Evolutionary conservation across 2,329 filamentous ascomycete genomes (phyloP), one percentile per base, ranked within the genome.

Genomic region (Ophiognomonia clavigignenti-juglandacearum): DNA sequence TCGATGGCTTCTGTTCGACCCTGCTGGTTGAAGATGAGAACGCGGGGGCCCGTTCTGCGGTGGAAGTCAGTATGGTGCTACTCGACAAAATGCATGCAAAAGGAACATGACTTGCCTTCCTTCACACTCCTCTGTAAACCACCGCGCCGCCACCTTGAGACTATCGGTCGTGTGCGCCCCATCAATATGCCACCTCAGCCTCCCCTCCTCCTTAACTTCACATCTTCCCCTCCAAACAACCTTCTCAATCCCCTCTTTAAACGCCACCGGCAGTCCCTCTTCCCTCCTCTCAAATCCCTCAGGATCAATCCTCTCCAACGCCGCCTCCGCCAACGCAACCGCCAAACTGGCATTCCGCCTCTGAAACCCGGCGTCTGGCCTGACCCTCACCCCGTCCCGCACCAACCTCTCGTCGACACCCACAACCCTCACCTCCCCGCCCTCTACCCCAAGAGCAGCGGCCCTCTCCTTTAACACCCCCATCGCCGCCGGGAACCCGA

Each of bases 91-190:
- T n/a, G n/a, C n/a, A n/a, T n/a, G n/a, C n/a, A 27, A 14, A n/a
- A 4, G n/a, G 18, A 24, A 27, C 2, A 16, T 41, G 10, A 26
- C 24, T 26, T 10, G 10, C 24, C 24, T 26, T 26, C 24, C 24
- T 26, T 26, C 6, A 26, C 24, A 26, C 24, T 26, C 24, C 24
- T 26, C 64, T 2, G 81, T 78, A 60, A 96, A 97, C 91, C 91
- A 96, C 52, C 79, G 78, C 0, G 84, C 84, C 4, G 89, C 88
- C 54, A 88, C 78, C 53, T 85, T 80, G 45, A 98, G 84, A 61
- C 90, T 96, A 61, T 97, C 92, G 4, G 86, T 74, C 0, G 92
- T 98, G 65, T 98, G 93, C 3, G 90, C 93, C 8, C 93, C 91
- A 61, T 98, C 93, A 18, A 98, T 79, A 60, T 91, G 86, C 91